Percentiles rank a stretch among this genome's conserved stretches.
Conservation (phyloP, 2,329 filamentous ascomycete genomes). For the Xylaria multiplex region DNA sequence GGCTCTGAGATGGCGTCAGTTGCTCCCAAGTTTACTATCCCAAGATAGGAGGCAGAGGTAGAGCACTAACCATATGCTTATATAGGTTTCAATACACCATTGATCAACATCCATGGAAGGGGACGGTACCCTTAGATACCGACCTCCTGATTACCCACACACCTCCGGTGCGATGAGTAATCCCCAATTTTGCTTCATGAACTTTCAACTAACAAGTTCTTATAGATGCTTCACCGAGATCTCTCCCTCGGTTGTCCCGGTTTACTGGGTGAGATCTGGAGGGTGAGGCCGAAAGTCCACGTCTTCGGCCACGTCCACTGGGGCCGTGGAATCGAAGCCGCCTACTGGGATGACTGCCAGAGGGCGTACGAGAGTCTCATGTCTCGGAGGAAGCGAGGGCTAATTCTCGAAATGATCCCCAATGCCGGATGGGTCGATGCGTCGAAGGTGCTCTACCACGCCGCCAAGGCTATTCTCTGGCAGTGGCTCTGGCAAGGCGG, state of each 20-base stretch:
- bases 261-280: constrained; percentile 77
- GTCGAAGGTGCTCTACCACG: constrained; percentile 57
- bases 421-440: constrained; percentile 59
- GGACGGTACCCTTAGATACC: constrained; percentile 74
- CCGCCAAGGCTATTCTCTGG: constrained; percentile 61
- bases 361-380: constrained; percentile 74
- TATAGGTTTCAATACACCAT: constrained; percentile 76
- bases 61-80: constrained; percentile 15
- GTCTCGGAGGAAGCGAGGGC: constrained; percentile 55
- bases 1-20: constrained; percentile 70
- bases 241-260: constrained; percentile 75
- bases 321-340: constrained; percentile 73
- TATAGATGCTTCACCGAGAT: constrained; percentile 73
- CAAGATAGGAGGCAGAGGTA: background rate
- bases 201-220: constrained; percentile 8
- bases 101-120: constrained; percentile 74
- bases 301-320: constrained; percentile 89
- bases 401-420: constrained; percentile 59
- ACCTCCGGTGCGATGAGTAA: constrained; percentile 67
- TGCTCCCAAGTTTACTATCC: background rate
- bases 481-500: constrained; percentile 67
- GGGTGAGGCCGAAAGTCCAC: constrained; percentile 78
- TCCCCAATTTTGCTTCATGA: background rate
- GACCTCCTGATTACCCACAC: constrained; percentile 86
- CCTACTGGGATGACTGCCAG: constrained; percentile 81